Conservation (phyloP, 225 moss, liverwort and hornwort genomes). For the Takakia lepidozioides region DNA sequence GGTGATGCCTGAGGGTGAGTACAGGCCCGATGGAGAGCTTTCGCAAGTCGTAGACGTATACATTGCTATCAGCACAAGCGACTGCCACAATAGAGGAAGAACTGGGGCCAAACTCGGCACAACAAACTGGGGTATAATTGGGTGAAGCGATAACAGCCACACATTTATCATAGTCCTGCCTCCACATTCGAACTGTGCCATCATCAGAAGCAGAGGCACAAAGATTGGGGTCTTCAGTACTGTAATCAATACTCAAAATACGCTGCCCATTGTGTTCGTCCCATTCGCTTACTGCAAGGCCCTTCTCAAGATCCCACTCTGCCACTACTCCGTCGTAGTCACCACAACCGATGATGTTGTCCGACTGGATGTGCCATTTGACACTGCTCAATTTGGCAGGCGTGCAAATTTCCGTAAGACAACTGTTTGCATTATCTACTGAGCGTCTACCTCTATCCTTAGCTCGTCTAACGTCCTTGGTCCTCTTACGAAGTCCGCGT, state of each 20-base stretch:
- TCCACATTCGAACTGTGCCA: slow-evolving; percentile 75
- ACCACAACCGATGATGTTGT: slow-evolving; percentile 70
- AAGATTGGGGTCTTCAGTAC: slow-evolving; percentile 42
- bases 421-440: slow-evolving; percentile 40
- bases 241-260: slow-evolving; percentile 90
- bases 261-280: slow-evolving; percentile 75
- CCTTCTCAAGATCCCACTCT: slow-evolving; percentile 77
- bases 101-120: slow-evolving; percentile 66
- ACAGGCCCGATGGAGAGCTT: slow-evolving; percentile 30
- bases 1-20: slow-evolving; percentile 41
- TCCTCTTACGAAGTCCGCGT: slow-evolving; percentile 24
- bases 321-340: slow-evolving; percentile 85
- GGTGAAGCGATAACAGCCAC: slow-evolving; percentile 32
- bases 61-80: slow-evolving; percentile 72
- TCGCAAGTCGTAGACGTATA: slow-evolving; percentile 76
- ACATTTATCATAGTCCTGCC: slow-evolving; percentile 41
- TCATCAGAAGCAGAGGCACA: slow-evolving; percentile 69
- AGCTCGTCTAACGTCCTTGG: background rate
- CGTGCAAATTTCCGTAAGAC: slow-evolving; percentile 65
- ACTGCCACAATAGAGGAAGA: slow-evolving; percentile 54
- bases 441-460: background rate
- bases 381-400: slow-evolving; percentile 84
- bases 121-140: slow-evolving; percentile 53
- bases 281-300: slow-evolving; percentile 53
- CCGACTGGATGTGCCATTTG: slow-evolving; percentile 64